Evolutionary conservation across 257 asterid species (phyloP).

Genomic region (Solanum pinnatisectum): DNA sequence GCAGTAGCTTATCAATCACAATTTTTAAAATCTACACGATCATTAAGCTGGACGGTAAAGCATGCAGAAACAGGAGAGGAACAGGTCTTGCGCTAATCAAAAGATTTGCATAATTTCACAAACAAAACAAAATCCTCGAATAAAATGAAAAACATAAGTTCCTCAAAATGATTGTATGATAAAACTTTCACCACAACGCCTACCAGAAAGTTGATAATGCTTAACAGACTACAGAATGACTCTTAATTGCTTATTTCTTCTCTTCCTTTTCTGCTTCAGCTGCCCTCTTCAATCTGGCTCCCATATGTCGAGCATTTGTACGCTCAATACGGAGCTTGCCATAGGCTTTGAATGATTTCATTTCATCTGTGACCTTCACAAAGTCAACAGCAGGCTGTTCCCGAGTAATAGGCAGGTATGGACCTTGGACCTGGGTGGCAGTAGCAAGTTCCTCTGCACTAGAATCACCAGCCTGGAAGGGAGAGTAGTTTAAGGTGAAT

Average conservation of each 20-base stretch:
- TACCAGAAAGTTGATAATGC: background rate
- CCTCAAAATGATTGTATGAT: background rate
- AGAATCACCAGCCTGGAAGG: background rate
- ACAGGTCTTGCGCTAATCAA: background rate
- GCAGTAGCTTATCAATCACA: background rate
- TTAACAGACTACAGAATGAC: background rate
- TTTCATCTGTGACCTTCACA: background rate
- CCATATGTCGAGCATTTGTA: background rate
- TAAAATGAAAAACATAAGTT: background rate
- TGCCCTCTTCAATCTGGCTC: background rate
- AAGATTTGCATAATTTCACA: background rate
- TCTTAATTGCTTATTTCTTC: background rate
- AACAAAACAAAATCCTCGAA: background rate
- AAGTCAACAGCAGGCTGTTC: slow-evolving; percentile 5
- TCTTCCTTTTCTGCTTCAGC: background rate
- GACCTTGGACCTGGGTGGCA: background rate
- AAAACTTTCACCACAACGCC: background rate
- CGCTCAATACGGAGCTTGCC: background rate
- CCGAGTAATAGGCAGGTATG: background rate
- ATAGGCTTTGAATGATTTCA: background rate
- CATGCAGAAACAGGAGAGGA: background rate
- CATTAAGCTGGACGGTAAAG: background rate
- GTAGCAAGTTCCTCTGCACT: background rate
- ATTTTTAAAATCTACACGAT: background rate
- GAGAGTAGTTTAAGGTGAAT: background rate